Percentiles rank a stretch among this genome's conserved stretches.
phyloP scores from a whole-genome alignment of 1,139 yeast genomes.

The Geotrichum reessii region DNA sequence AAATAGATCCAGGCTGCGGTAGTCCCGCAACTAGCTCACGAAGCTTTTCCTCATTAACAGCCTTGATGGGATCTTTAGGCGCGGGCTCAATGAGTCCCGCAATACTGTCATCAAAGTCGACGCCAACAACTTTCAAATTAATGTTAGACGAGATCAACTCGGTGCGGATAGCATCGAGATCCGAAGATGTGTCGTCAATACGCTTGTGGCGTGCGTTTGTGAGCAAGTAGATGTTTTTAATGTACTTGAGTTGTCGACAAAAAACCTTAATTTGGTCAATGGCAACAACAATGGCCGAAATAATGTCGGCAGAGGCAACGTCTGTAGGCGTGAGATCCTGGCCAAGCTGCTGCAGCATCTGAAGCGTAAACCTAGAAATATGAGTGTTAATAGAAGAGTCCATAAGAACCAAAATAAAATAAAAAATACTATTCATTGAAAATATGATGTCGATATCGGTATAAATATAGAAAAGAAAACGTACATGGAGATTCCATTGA shows the following conservation, averaged over 20 bases:
- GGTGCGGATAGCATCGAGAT: conserved; percentile 1
- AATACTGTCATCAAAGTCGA: conserved; percentile 35
- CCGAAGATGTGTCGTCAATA: not conserved
- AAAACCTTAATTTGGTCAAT: conserved; percentile 32
- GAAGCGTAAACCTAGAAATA: conserved; percentile 26
- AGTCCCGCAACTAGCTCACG: conserved; percentile 22
- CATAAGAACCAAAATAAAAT: not conserved
- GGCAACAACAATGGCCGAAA: conserved; percentile 35
- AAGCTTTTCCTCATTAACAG: not conserved
- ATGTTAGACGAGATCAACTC: conserved; percentile 19
- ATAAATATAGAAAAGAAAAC: conserved; percentile 1
- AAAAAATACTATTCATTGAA: not conserved
- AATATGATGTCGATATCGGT: conserved; percentile 5
- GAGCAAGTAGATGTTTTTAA: conserved; percentile 42
- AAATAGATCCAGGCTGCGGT: conserved; percentile 24
- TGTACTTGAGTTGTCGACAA: conserved; percentile 36
- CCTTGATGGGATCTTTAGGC: conserved; percentile 16
- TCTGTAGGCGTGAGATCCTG: conserved; percentile 28
- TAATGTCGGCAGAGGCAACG: conserved; percentile 30
- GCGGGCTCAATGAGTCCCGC: conserved; percentile 25
- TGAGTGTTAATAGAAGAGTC: not conserved
- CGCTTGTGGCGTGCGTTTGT: conserved; percentile 36
- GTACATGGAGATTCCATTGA: conserved; percentile 7
- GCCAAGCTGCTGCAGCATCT: conserved; percentile 28
- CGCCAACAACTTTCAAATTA: conserved; percentile 30